Evolutionary conservation across 768 basidiomycete species (phyloP).

Genomic region (Trametes meyenii): DNA sequence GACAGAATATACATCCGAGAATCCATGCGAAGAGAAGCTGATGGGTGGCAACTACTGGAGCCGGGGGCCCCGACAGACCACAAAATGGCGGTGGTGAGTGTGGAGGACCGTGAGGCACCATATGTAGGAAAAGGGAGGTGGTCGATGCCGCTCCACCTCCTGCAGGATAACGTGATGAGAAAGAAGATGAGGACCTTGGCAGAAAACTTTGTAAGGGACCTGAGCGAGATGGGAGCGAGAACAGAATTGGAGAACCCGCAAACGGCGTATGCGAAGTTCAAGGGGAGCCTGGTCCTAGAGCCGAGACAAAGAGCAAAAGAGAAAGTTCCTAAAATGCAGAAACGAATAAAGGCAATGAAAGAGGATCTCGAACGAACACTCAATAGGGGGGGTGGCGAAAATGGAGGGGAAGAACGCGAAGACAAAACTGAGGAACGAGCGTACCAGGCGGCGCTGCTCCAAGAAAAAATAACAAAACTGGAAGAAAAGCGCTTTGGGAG

Average conservation of each 20-base stretch:
- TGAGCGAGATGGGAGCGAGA: not conserved
- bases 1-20: not conserved
- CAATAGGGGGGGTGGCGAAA: not conserved
- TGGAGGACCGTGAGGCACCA: not conserved
- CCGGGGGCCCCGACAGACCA: conserved; percentile 1
- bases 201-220: not conserved
- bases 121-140: conserved; percentile 16
- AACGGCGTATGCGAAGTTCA: not conserved
- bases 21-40: not conserved
- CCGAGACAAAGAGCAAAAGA: not conserved
- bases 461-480: not conserved
- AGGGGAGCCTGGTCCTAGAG: not conserved
- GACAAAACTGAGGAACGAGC: not conserved
- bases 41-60: not conserved
- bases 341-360: not conserved
- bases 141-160: not conserved
- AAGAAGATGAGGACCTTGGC: not conserved
- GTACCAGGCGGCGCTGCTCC: not conserved
- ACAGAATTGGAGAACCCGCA: not conserved
- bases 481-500: not conserved
- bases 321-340: not conserved
- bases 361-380: not conserved
- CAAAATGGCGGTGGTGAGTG: not conserved
- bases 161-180: not conserved
- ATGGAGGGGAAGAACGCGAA: not conserved